phyloP scores from a whole-genome alignment of 2,329 filamentous ascomycete species.

The Coniochaeta hoffmannii region DNA sequence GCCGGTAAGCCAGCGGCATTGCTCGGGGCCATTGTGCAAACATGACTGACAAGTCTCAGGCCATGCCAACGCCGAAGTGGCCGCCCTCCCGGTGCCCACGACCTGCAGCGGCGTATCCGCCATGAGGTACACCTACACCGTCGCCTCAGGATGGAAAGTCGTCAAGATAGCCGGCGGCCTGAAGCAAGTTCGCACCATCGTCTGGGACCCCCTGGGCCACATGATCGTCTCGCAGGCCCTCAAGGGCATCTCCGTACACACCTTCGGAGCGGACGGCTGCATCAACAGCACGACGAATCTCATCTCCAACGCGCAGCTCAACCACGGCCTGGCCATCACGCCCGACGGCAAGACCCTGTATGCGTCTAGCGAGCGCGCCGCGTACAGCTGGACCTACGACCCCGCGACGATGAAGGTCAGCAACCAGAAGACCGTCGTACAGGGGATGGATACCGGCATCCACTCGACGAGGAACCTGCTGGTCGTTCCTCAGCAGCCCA shows the following conservation, averaged over 20 bases:
- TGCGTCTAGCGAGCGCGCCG: slow-evolving; percentile 26
- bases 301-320: slow-evolving; percentile 22
- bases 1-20: neutral
- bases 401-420: slow-evolving; percentile 33
- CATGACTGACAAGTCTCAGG: too few species aligned
- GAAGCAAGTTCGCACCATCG: slow-evolving; percentile 21
- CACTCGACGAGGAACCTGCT: slow-evolving; percentile 27
- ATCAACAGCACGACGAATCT: slow-evolving; percentile 24
- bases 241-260: slow-evolving; percentile 25
- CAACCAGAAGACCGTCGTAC: slow-evolving; percentile 26
- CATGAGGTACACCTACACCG: slow-evolving; percentile 18
- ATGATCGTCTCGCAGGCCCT: slow-evolving; percentile 24
- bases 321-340: slow-evolving; percentile 27
- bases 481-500: slow-evolving; percentile 22
- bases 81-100: neutral
- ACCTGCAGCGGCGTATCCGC: slow-evolving; percentile 20
- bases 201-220: slow-evolving; percentile 23
- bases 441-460: slow-evolving; percentile 25
- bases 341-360: slow-evolving; percentile 26
- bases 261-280: slow-evolving; percentile 27
- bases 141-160: slow-evolving; percentile 25
- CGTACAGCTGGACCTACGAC: slow-evolving; percentile 50
- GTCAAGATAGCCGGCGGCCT: slow-evolving; percentile 26
- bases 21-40: neutral
- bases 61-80: neutral